Percentiles rank a stretch among this genome's conserved stretches.
Evolutionary conservation across 179 eudicot species (phyloP).

Genomic region (Heliamphora pulchella): DNA sequence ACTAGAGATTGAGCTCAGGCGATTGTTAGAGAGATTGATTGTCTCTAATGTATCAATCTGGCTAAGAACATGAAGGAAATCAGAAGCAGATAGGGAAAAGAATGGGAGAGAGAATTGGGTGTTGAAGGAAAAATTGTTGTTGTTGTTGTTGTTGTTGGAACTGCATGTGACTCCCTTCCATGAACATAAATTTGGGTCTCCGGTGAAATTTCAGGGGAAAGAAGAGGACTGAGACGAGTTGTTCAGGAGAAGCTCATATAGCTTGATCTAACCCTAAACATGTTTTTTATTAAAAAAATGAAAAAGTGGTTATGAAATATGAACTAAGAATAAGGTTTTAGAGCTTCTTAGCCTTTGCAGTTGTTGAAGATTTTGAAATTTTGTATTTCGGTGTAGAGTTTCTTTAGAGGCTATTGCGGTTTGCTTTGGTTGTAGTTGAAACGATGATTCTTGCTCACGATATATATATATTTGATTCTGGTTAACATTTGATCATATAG

Average conservation of each 20-base stretch:
- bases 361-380: too few species aligned
- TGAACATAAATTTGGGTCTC: constrained; percentile 48
- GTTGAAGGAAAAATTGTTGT: constrained; percentile 29
- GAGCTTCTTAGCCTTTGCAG: too few species aligned
- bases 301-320: too few species aligned
- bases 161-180: constrained; percentile 69
- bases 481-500: too few species aligned
- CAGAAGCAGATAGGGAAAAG: constrained; percentile 29
- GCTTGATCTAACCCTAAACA: constrained; percentile 16
- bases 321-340: too few species aligned
- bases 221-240: constrained; percentile 15
- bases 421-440: too few species aligned
- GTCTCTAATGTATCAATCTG: constrained; percentile 41
- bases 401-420: too few species aligned
- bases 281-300: too few species aligned
- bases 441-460: too few species aligned
- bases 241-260: constrained; percentile 31
- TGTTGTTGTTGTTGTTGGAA: background rate
- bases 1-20: constrained; percentile 42
- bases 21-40: constrained; percentile 58
- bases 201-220: constrained; percentile 33
- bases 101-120: constrained; percentile 34
- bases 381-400: too few species aligned
- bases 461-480: too few species aligned
- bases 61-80: constrained; percentile 39